phyloP scores from a whole-genome alignment of 1,284 basidiomycete species.

The Anthracocystis setariae region DNA sequence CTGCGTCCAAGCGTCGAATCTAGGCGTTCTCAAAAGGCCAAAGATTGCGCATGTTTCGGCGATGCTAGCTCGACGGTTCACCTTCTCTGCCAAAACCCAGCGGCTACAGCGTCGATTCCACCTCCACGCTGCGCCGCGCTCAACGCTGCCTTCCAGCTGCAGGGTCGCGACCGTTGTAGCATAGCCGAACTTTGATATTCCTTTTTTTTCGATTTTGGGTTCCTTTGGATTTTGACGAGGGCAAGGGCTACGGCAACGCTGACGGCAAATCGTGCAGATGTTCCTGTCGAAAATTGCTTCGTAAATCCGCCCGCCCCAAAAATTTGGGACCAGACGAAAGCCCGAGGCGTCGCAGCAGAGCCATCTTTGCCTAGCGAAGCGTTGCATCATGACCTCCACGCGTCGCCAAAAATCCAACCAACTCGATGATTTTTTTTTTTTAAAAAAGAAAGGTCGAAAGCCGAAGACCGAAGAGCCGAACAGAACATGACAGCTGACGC shows the following conservation, averaged over 20 bases:
- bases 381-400: slow-evolving; percentile 19
- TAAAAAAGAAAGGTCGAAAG: slow-evolving; percentile 6
- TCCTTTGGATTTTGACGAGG: slow-evolving; percentile 1
- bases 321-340: slow-evolving; percentile 22
- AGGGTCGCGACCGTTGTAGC: slow-evolving; percentile 23
- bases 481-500: slow-evolving; percentile 7
- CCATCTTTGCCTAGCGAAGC: neutral
- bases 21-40: too few species aligned
- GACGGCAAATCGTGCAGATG: slow-evolving; percentile 20
- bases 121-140: too few species aligned
- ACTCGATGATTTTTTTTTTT: too few species aligned
- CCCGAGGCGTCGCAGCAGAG: neutral
- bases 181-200: slow-evolving; percentile 5
- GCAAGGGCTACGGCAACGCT: neutral
- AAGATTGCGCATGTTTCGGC: too few species aligned
- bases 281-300: slow-evolving; percentile 10
- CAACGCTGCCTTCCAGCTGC: slow-evolving; percentile 3
- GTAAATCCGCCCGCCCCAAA: slow-evolving; percentile 15
- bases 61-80: too few species aligned
- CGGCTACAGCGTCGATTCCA: too few species aligned
- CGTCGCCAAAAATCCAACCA: slow-evolving; percentile 7
- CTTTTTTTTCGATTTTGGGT: neutral
- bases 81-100: neutral
- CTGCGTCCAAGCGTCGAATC: too few species aligned
- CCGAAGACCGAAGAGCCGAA: slow-evolving; percentile 6